phyloP scores from a whole-genome alignment of 257 asterid species.

The Solanum medicagineum region DNA sequence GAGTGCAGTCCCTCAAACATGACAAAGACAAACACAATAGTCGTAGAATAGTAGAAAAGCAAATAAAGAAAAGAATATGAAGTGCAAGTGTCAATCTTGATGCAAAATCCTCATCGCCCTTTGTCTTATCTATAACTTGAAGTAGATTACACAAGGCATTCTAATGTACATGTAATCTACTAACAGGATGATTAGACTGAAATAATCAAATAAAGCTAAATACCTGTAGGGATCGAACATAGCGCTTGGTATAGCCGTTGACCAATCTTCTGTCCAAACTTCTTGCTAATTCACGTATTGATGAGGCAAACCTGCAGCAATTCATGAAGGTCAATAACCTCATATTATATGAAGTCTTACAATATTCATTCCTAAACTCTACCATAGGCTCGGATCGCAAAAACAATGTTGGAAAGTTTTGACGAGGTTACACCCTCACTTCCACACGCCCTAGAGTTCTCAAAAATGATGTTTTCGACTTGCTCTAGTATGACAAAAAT shows the following conservation, averaged over 20 bases:
- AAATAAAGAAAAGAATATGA: no score
- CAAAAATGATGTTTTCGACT: no score
- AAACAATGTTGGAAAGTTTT: no score
- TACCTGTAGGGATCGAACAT: slow-evolving; percentile 22
- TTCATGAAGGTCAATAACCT: not conserved
- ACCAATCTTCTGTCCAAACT: not conserved
- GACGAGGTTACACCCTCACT: no score
- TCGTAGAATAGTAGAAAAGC: not conserved
- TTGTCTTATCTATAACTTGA: not conserved
- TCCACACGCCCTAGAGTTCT: no score
- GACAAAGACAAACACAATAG: not conserved
- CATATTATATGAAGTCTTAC: not conserved
- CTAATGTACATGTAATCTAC: not conserved
- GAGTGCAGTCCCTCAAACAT: not conserved
- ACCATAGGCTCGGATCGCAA: no score
- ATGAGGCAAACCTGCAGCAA: slow-evolving; percentile 4
- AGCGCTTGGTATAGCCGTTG: slow-evolving; percentile 10
- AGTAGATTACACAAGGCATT: not conserved
- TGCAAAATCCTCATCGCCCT: not conserved
- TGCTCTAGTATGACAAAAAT: not conserved
- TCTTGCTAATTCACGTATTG: slow-evolving; percentile 9
- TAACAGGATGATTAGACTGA: not conserved
- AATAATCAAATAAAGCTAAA: not conserved
- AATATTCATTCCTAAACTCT: not conserved
- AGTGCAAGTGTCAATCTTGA: not conserved